Conservation (phyloP, 257 asterid genomes). For the Coffea eugenioides region DNA sequence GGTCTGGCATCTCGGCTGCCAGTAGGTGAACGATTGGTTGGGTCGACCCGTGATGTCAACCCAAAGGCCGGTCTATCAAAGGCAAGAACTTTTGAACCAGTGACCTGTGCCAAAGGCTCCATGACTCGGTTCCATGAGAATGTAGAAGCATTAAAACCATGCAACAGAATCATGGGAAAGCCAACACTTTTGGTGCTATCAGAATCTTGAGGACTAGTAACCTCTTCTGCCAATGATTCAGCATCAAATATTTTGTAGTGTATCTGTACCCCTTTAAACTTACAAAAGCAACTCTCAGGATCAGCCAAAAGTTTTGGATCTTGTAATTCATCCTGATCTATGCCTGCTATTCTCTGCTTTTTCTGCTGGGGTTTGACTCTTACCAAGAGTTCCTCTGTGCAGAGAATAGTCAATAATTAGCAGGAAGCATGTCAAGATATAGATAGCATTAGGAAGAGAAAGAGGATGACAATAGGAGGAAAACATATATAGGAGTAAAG, state of each 20-base stretch:
- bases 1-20: conserved; percentile 44
- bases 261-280: conserved; percentile 76
- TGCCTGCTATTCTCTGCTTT: conserved; percentile 46
- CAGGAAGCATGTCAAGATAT: not conserved
- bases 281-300: conserved; percentile 81
- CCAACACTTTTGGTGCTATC: conserved; percentile 26
- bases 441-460: not conserved
- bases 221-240: conserved; percentile 31
- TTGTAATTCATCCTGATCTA: conserved; percentile 71
- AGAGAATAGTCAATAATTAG: conserved; percentile 13
- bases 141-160: conserved; percentile 92
- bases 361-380: conserved; percentile 37
- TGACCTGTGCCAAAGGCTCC: conserved; percentile 59
- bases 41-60: conserved; percentile 67
- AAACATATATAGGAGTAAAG: not conserved
- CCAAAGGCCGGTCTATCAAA: conserved; percentile 99
- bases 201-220: conserved; percentile 29
- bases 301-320: conserved; percentile 73
- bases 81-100: conserved; percentile 77
- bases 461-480: not conserved
- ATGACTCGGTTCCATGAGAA: conserved; percentile 82
- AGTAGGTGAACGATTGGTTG: conserved; percentile 27
- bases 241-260: conserved; percentile 82
- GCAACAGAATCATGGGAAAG: conserved; percentile 80
- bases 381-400: conserved; percentile 48